Conservation (phyloP, 2,329 filamentous ascomycete genomes). For the Colletotrichum orchidophilum region DNA sequence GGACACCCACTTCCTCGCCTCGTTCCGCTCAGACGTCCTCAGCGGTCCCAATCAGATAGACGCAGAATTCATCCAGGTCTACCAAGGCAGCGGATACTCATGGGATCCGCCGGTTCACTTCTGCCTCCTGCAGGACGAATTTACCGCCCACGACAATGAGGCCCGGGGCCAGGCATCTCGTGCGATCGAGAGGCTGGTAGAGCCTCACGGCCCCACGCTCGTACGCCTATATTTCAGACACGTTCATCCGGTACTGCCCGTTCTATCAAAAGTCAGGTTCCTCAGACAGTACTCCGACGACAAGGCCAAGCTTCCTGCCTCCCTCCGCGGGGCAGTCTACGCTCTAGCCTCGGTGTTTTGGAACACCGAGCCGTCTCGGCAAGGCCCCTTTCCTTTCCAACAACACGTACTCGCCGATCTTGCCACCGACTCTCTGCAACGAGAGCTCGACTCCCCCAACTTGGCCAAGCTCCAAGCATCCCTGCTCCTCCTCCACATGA, state of each 20-base stretch:
- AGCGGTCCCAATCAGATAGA: constrained; percentile 53
- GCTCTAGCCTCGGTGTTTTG: constrained; percentile 55
- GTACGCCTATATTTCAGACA: constrained; percentile 56
- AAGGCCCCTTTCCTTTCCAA: constrained; percentile 44
- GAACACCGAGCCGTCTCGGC: constrained; percentile 45
- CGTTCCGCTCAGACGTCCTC: constrained; percentile 56
- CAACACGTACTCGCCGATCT: constrained; percentile 53
- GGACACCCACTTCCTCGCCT: constrained; percentile 56
- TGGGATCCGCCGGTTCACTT: constrained; percentile 56
- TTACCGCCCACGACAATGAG: constrained; percentile 52
- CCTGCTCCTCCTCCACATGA: constrained; percentile 55
- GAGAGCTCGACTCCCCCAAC: constrained; percentile 57
- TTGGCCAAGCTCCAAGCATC: constrained; percentile 57
- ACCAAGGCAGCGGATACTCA: constrained; percentile 44
- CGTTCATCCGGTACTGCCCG: constrained; percentile 54
- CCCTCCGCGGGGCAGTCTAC: constrained; percentile 55
- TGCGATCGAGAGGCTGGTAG: constrained; percentile 52
- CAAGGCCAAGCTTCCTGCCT: constrained; percentile 52
- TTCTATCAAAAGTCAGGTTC: constrained; percentile 56
- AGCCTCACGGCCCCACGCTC: constrained; percentile 50
- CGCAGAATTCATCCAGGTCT: constrained; percentile 54
- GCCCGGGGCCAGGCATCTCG: constrained; percentile 50
- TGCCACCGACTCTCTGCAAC: constrained; percentile 52
- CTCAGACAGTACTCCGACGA: constrained; percentile 48
- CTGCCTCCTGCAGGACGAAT: constrained; percentile 53